Percentiles rank a stretch among this genome's conserved stretches.
phyloP scores from a whole-genome alignment of 2,329 filamentous ascomycete genomes.

The Epicoccum nigrum region DNA sequence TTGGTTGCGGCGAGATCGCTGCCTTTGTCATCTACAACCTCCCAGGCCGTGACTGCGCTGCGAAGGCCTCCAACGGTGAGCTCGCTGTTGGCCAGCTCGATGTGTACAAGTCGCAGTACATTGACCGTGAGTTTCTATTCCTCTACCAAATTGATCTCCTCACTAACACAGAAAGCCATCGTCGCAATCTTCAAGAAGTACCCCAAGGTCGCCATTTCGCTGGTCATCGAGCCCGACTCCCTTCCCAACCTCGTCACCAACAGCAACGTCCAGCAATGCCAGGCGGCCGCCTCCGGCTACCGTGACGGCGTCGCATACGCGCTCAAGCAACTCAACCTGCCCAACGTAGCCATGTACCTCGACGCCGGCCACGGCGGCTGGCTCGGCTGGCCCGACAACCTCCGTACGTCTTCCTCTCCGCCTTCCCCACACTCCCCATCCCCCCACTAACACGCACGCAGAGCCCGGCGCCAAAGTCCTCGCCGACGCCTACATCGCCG shows the following conservation, averaged over 20 bases:
- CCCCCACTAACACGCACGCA: slow-evolving; percentile 20
- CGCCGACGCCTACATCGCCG: slow-evolving; percentile 55
- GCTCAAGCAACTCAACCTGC: slow-evolving; percentile 62
- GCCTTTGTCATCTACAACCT: slow-evolving; percentile 69
- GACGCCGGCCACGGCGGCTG: slow-evolving; percentile 70
- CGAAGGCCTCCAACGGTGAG: slow-evolving; percentile 69
- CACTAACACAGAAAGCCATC: slow-evolving; percentile 50
- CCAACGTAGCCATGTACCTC: slow-evolving; percentile 69
- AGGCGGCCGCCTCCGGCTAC: slow-evolving; percentile 63
- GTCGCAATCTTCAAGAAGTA: slow-evolving; percentile 61
- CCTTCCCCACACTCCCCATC: not conserved
- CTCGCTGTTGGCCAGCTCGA: slow-evolving; percentile 60
- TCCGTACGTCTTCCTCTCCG: slow-evolving; percentile 39
- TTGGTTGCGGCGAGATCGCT: slow-evolving; percentile 57
- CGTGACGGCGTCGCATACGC: slow-evolving; percentile 65
- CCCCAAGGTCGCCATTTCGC: slow-evolving; percentile 50
- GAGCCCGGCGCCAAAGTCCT: slow-evolving; percentile 59
- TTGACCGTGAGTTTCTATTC: slow-evolving; percentile 52
- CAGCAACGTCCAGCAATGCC: slow-evolving; percentile 59
- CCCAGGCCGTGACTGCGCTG: slow-evolving; percentile 69
- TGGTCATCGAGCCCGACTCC: slow-evolving; percentile 65
- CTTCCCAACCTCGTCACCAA: slow-evolving; percentile 70
- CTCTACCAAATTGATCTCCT: not conserved
- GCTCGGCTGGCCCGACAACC: slow-evolving; percentile 69
- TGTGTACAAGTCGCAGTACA: slow-evolving; percentile 60